A percentile compares a stretch with the other conserved stretches of the same genome.
Conservation (phyloP, 73 alveolate species). For the Tetrahymena thermophila region DNA sequence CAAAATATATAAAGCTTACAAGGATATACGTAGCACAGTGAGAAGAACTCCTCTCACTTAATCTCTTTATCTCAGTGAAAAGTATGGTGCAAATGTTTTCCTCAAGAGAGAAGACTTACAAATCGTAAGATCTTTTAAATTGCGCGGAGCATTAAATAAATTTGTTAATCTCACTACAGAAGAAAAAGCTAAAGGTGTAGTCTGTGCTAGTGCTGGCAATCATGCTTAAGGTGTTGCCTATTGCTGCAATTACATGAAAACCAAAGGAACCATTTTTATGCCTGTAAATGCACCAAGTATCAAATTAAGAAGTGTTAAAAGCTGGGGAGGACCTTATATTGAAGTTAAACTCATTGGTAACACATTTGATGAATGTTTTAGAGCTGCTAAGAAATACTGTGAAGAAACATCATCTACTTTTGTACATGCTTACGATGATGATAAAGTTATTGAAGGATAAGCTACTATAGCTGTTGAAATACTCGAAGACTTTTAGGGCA, state of each 20-base stretch:
- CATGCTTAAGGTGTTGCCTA: constrained; percentile 69
- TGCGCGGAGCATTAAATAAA: constrained; percentile 35
- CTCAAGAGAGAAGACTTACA: constrained; percentile 27
- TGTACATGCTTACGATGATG: constrained; percentile 60
- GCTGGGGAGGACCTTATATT: constrained; percentile 46
- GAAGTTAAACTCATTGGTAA: constrained; percentile 46
- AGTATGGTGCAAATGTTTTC: constrained; percentile 21
- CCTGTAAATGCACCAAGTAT: constrained; percentile 57
- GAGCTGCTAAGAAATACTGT: constrained; percentile 39
- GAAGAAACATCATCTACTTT: constrained; percentile 25
- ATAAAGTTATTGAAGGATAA: constrained; percentile 56
- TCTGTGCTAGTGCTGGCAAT: constrained; percentile 60
- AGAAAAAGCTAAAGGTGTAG: constrained; percentile 39
- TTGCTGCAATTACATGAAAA: constrained; percentile 21
- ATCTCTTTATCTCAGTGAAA: constrained; percentile 3
- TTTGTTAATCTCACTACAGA: constrained; percentile 4
- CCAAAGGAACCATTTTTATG: constrained; percentile 43
- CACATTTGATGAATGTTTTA: constrained; percentile 50
- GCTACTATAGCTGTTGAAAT: constrained; percentile 59
- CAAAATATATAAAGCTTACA: constrained; percentile 14
- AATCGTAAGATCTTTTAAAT: constrained; percentile 25
- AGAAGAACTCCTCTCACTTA: constrained; percentile 18
- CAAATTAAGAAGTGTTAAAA: constrained; percentile 37
- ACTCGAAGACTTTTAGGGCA: constrained; percentile 35
- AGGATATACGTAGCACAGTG: neutral